Percentiles rank a stretch among this genome's conserved stretches.
Evolutionary conservation across 2,329 filamentous ascomycete genomes (phyloP).

Genomic region (Aspergillus bombycis): DNA sequence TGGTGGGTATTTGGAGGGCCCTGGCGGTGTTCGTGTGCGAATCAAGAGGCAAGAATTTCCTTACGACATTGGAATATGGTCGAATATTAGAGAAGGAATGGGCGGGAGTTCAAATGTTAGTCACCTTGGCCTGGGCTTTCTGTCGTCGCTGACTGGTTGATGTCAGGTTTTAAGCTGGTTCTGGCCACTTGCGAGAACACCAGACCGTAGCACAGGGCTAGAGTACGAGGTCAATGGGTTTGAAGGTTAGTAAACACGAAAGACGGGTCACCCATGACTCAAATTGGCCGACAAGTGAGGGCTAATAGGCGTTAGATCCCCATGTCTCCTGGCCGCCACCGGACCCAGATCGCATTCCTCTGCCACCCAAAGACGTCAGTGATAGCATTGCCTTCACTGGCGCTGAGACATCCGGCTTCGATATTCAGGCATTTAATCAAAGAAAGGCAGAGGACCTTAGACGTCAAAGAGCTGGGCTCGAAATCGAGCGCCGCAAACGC

Average conservation of each 20-base stretch:
- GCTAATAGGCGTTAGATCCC: slow-evolving; percentile 31
- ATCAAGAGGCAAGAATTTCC: slow-evolving; percentile 66
- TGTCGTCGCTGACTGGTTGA: neutral
- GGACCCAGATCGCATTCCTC: slow-evolving; percentile 53
- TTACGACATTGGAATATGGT: slow-evolving; percentile 66
- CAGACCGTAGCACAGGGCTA: slow-evolving; percentile 49
- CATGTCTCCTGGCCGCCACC: slow-evolving; percentile 51
- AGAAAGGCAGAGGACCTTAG: slow-evolving; percentile 57
- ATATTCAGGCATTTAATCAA: slow-evolving; percentile 56
- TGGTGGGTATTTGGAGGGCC: slow-evolving; percentile 62
- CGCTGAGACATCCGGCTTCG: slow-evolving; percentile 36
- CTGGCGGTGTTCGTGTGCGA: slow-evolving; percentile 57
- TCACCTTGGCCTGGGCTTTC: neutral
- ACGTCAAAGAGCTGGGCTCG: slow-evolving; percentile 41
- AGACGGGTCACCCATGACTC: neutral
- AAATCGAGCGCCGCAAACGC: slow-evolving; percentile 42
- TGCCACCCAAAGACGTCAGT: slow-evolving; percentile 27
- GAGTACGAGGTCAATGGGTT: slow-evolving; percentile 64
- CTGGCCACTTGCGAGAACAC: slow-evolving; percentile 61
- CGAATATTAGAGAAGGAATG: slow-evolving; percentile 64
- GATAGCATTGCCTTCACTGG: slow-evolving; percentile 29
- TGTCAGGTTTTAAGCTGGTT: slow-evolving; percentile 58
- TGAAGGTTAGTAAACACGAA: slow-evolving; percentile 48
- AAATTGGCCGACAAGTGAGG: neutral
- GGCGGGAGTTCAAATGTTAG: slow-evolving; percentile 53